Conservation (phyloP, 805 yeast genomes). For the Cyberlindnera suaveolens region DNA sequence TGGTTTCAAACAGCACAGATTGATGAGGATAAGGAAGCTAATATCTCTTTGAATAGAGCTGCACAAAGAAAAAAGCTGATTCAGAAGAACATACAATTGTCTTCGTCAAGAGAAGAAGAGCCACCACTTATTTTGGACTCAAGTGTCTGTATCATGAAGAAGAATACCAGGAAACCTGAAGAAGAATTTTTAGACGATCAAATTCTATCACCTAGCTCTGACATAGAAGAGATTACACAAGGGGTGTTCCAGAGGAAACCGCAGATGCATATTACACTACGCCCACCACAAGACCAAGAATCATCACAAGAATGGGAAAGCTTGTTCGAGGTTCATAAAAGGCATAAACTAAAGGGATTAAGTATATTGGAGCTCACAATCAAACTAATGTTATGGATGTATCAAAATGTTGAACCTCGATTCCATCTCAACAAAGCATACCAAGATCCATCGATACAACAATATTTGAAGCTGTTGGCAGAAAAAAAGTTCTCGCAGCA, state of each 20-base stretch:
- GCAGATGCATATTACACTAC: too few species aligned
- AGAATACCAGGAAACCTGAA: conserved; percentile 1
- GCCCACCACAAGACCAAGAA: background rate
- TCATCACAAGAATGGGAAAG: background rate
- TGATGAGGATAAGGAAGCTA: conserved; percentile 1
- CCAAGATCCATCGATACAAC: conserved; percentile 7
- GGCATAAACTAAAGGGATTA: background rate
- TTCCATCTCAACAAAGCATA: conserved; percentile 17
- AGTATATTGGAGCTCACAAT: conserved; percentile 6
- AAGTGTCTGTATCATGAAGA: conserved; percentile 15
- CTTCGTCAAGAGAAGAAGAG: background rate
- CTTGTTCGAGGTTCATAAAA: too few species aligned
- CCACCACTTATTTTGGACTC: conserved; percentile 14
- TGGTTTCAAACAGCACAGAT: conserved; percentile 28
- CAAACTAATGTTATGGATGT: conserved; percentile 20
- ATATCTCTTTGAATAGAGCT: conserved; percentile 1
- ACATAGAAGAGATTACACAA: conserved; percentile 9
- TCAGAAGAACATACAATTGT: conserved; percentile 1
- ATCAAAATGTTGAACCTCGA: conserved; percentile 3
- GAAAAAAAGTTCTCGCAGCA: conserved; percentile 11
- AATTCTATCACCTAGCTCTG: conserved; percentile 5
- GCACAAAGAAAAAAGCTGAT: conserved; percentile 5
- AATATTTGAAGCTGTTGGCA: conserved; percentile 14
- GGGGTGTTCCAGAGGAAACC: conserved; percentile 3
- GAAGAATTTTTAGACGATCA: conserved; percentile 13